Conservation (phyloP, 2,329 filamentous ascomycete genomes). For the Penicillium sp. region DNA sequence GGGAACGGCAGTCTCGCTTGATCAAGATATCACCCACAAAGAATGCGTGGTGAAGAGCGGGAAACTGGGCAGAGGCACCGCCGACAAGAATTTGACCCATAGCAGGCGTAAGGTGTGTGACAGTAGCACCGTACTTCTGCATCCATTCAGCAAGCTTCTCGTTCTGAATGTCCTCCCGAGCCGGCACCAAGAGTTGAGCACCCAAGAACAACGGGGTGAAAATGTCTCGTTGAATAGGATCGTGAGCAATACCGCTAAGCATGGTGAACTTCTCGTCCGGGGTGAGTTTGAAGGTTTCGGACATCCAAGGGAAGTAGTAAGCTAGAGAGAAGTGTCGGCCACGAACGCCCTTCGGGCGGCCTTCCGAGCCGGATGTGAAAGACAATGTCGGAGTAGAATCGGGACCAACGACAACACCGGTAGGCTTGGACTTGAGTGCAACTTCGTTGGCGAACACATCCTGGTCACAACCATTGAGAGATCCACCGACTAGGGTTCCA, state of each 20-base stretch:
- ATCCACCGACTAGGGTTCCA: constrained; percentile 70
- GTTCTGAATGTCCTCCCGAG: constrained; percentile 80
- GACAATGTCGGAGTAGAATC: constrained; percentile 76
- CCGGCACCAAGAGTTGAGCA: constrained; percentile 73
- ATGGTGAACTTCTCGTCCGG: constrained; percentile 75
- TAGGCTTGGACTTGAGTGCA: constrained; percentile 55
- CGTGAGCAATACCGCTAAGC: constrained; percentile 74
- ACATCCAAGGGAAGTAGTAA: constrained; percentile 93
- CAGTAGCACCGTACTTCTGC: constrained; percentile 68
- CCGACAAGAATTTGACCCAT: constrained; percentile 96
- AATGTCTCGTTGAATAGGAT: constrained; percentile 66
- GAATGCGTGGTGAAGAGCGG: constrained; percentile 73
- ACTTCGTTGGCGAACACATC: constrained; percentile 64
- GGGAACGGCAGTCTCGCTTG: constrained; percentile 72
- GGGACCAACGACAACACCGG: constrained; percentile 77
- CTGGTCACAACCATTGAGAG: constrained; percentile 60
- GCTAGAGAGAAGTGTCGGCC: constrained; percentile 84
- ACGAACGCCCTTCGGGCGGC: constrained; percentile 79
- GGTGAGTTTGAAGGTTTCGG: constrained; percentile 72
- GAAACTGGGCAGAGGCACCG: constrained; percentile 73
- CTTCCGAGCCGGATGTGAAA: constrained; percentile 73
- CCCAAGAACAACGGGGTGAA: constrained; percentile 89
- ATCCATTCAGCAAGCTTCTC: constrained; percentile 90
- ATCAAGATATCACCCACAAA: constrained; percentile 91
- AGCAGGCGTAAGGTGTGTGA: constrained; percentile 87